These are phyloP conservation scores for Aspergillus alliaceus DNA, from an alignment of 2,329 filamentous ascomycete species.

Conservation along the genomic window DNA sequence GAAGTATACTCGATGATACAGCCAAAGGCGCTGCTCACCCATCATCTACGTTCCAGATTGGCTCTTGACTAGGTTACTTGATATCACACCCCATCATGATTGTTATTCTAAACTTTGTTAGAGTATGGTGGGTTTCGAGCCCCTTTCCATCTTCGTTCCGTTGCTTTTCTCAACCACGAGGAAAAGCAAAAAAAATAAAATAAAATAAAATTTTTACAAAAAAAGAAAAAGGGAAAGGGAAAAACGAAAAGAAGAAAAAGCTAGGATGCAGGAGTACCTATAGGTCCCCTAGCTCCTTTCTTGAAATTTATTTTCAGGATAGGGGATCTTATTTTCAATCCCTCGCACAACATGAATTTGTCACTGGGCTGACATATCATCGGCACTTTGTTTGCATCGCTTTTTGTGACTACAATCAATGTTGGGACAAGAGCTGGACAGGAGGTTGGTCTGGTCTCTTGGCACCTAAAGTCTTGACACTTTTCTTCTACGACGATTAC, in stretches of 20 bases:
- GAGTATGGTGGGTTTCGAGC: not conserved
- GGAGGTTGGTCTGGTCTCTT: not conserved
- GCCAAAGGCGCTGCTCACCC: not conserved
- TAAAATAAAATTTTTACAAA: no score
- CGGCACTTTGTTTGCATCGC: not conserved
- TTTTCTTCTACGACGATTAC: not conserved
- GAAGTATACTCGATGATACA: not conserved
- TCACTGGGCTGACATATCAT: not conserved
- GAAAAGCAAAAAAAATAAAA: no score
- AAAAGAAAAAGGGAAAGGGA: not conserved
- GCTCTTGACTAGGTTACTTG: constrained; percentile 9
- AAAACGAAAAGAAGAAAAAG: not conserved
- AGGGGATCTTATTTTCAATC: not conserved
- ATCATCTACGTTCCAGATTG: constrained; percentile 11
- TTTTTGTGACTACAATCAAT: not conserved
- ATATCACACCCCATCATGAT: no score
- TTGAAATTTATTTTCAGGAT: not conserved
- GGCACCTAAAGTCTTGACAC: not conserved
- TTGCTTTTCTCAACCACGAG: not conserved
- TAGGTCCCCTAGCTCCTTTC: no score
- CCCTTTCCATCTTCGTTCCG: not conserved
- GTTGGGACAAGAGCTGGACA: not conserved
- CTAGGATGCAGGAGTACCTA: not conserved
- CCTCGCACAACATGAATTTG: no score
- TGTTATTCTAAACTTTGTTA: not conserved